Conservation (phyloP, 768 basidiomycete genomes). For the Boletus reticuloceps region DNA sequence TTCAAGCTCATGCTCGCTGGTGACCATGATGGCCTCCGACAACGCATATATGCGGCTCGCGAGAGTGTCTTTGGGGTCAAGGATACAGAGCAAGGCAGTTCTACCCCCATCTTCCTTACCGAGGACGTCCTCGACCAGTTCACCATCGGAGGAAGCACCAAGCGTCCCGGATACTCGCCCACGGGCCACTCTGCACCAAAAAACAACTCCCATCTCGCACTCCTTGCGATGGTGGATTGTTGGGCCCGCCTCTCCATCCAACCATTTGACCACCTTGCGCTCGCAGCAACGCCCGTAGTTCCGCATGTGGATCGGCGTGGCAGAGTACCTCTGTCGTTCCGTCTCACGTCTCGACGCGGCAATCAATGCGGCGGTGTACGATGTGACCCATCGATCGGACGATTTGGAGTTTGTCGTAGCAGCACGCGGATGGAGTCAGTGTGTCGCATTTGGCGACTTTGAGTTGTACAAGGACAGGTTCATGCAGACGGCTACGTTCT, state of each 20-base stretch:
- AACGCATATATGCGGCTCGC: conserved; percentile 71
- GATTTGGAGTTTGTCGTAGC: conserved; percentile 95
- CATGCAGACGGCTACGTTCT: conserved; percentile 75
- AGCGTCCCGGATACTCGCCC: conserved; percentile 4
- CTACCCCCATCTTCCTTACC: conserved; percentile 72
- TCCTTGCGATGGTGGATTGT: conserved; percentile 98
- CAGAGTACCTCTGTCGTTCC: conserved; percentile 90
- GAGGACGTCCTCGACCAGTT: conserved; percentile 85
- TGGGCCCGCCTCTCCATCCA: conserved; percentile 88
- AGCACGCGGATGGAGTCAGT: conserved; percentile 94
- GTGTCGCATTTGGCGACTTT: conserved; percentile 89
- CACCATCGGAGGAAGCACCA: conserved; percentile 57
- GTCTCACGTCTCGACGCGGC: conserved; percentile 61
- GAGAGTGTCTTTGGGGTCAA: conserved; percentile 70
- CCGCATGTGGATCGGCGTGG: conserved; percentile 94
- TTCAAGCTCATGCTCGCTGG: conserved; percentile 91
- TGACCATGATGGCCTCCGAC: conserved; percentile 53
- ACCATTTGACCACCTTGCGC: conserved; percentile 86
- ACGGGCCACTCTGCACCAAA: conserved; percentile 16
- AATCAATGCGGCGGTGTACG: conserved; percentile 69
- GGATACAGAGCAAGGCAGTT: conserved; percentile 24
- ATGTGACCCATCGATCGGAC: conserved; percentile 79
- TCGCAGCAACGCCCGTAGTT: conserved; percentile 97
- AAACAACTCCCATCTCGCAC: conserved; percentile 87
- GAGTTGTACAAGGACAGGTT: conserved; percentile 84